Percentiles rank a stretch among this genome's conserved stretches.
Conservation (phyloP, 129 eudicot genomes). For the Helianthus tuberosus region DNA sequence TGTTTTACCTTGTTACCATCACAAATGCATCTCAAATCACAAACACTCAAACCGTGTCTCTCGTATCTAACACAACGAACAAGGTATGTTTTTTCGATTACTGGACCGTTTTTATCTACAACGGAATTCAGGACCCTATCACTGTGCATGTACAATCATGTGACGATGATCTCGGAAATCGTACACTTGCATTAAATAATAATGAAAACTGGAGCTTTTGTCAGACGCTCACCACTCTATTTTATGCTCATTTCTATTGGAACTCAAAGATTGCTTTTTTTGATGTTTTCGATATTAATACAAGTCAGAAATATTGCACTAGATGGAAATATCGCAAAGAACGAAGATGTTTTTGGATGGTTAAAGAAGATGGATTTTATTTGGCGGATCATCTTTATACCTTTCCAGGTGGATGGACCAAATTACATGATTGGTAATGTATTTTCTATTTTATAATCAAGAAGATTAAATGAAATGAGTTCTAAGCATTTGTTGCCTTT, state of each 20-base stretch:
- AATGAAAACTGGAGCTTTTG: too few species aligned
- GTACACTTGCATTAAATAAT: too few species aligned
- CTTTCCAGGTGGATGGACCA: conserved; percentile 8
- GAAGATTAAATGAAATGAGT: too few species aligned
- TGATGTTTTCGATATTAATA: too few species aligned
- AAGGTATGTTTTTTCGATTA: neutral
- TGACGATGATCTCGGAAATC: too few species aligned
- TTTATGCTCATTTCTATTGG: too few species aligned
- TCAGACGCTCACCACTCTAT: too few species aligned
- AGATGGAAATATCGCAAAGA: neutral
- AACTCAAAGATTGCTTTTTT: too few species aligned
- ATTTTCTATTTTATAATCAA: neutral
- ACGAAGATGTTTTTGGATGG: conserved; percentile 11
- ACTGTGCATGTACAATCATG: too few species aligned
- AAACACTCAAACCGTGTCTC: neutral
- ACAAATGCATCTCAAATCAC: neutral
- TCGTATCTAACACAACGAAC: neutral
- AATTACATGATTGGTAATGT: conserved; percentile 18
- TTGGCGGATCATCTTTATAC: neutral
- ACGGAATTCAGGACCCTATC: neutral
- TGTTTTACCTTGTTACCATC: neutral
- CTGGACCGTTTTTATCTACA: neutral
- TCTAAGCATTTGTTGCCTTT: too few species aligned
- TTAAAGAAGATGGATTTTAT: neutral
- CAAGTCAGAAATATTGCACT: neutral